Conservation (phyloP, 306 rosid species). For the Fragaria vesca region DNA sequence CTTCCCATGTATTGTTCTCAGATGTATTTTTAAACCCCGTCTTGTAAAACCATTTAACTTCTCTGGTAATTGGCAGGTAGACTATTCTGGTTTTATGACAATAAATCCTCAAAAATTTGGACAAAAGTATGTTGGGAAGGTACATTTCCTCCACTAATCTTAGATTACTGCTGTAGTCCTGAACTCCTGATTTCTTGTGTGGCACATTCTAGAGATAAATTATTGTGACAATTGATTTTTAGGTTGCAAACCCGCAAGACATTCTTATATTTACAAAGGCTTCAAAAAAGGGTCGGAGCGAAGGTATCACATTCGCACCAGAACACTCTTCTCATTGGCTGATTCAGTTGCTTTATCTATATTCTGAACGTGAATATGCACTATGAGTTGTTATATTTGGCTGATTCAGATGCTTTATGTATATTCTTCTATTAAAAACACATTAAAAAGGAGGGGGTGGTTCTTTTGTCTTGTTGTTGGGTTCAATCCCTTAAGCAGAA, state of each 20-base stretch:
- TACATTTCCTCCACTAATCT: conserved; percentile 35
- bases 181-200: conserved; percentile 23
- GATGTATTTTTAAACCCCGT: neutral
- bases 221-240: conserved; percentile 24
- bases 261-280: conserved; percentile 97
- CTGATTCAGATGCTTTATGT: too few species aligned
- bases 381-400: neutral
- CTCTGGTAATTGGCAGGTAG: conserved; percentile 63
- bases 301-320: conserved; percentile 38
- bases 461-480: neutral
- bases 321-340: neutral
- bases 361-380: neutral
- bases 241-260: conserved; percentile 99
- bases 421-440: too few species aligned
- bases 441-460: too few species aligned
- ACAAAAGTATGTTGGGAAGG: conserved; percentile 99
- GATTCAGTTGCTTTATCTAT: neutral
- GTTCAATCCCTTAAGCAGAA: neutral
- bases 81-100: conserved; percentile 97
- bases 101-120: conserved; percentile 99
- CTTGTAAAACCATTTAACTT: neutral
- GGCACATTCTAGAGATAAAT: conserved; percentile 30
- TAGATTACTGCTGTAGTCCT: conserved; percentile 22
- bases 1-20: neutral
- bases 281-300: conserved; percentile 59